Evolutionary conservation across 108 stramenopile species (phyloP), one percentile per base, ranked within the genome.

Genomic region (Schizochytrium sp.): DNA sequence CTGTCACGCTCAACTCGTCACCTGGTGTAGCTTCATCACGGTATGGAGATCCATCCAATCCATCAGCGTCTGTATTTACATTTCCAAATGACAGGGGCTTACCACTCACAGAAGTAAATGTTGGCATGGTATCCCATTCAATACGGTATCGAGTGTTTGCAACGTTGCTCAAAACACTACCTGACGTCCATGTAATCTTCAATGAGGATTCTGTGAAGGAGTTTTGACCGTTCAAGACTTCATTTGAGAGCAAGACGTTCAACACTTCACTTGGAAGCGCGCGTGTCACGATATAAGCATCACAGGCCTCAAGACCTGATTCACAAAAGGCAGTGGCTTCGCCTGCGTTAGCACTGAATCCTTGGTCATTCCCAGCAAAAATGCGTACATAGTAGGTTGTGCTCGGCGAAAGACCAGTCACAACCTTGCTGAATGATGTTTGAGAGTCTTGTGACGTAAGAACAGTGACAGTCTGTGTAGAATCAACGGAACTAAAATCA

Each of bases 371-470:
- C 38, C 87, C 72, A 40, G 94, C 92, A 12, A 90, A 88, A 17
- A 95, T 90, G 40, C 94, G 89, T 87, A 94, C 57, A 72, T 88
- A 92, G 89, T 95, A 94, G 61, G 57, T 57, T 59, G 72, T 91
- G 12, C 94, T 94, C 1, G 93, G 89, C 60, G 87, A 46, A 5
- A 95, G 90, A 56, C 89, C 73, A 28, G 73, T 87, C 42, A 95
- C 72, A 38, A 87, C 58, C 56, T 89, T 64, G 61, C 89, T 87
- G 69, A 92, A 94, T 44, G 89, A 44, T 38, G 64, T 7, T 7
- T 44, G 64, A 28, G 2, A 38, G 15, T 69, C 64, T 7, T 69
- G 42, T 8, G 42, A 10, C 12, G 64, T 69, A 7, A 0, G 28
- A 15, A 69, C 2, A 38, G 3, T 38, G 19, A 69, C 64, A 15